Evolutionary conservation across 495 filamentous ascomycete species (phyloP).

Genomic region (Penicillium alfredii): DNA sequence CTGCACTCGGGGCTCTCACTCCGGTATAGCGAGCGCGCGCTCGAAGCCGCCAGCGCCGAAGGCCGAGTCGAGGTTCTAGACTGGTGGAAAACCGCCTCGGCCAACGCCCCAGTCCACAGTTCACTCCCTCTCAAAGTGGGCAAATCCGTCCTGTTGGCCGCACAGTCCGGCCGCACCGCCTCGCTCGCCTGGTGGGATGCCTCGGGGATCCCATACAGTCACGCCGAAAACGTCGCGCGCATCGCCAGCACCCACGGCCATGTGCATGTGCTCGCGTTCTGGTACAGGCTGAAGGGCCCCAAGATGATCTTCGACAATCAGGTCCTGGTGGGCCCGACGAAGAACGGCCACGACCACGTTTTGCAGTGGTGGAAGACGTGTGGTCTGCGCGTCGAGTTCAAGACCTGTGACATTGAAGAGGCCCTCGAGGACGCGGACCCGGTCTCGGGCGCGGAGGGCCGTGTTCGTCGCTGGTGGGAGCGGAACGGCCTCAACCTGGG

Average conservation of each 20-base stretch:
- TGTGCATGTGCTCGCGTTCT: conserved; percentile 74
- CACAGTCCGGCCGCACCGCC: conserved; percentile 65
- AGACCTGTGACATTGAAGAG: conserved; percentile 92
- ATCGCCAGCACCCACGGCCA: conserved; percentile 83
- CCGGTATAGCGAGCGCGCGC: conserved; percentile 75
- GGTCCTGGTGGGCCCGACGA: conserved; percentile 81
- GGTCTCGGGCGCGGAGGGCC: conserved; percentile 52
- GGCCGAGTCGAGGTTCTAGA: conserved; percentile 78
- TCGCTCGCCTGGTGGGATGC: conserved; percentile 79
- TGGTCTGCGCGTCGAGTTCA: conserved; percentile 77
- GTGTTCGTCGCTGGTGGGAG: conserved; percentile 84
- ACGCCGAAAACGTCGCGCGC: conserved; percentile 72
- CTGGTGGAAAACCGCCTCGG: conserved; percentile 75
- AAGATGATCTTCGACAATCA: conserved; percentile 87
- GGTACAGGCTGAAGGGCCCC: conserved; percentile 69
- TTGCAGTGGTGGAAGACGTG: conserved; percentile 87
- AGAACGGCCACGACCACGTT: conserved; percentile 75
- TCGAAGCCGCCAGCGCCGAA: conserved; percentile 78
- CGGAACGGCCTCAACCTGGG: conserved; percentile 81
- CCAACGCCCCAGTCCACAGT: conserved; percentile 18
- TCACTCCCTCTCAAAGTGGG: conserved; percentile 65
- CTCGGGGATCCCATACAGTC: conserved; percentile 64
- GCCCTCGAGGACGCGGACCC: conserved; percentile 80
- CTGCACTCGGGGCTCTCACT: conserved; percentile 69
- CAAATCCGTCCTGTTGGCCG: conserved; percentile 71